phyloP scores from a whole-genome alignment of 2,329 filamentous ascomycete genomes.

The Didymosphaeria variabile region DNA sequence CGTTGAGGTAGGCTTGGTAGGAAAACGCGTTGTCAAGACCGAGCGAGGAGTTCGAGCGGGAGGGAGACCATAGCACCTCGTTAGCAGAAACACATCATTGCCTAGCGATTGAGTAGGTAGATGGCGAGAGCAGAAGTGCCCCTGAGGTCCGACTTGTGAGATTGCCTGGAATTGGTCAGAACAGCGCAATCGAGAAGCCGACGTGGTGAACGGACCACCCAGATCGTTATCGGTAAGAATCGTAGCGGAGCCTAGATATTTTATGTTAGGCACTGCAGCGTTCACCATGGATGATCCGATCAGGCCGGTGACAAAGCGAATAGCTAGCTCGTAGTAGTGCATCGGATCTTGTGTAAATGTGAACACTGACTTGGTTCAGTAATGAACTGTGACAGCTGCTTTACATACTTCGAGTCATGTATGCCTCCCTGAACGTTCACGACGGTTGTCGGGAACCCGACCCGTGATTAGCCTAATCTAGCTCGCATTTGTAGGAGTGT shows the following conservation, averaged over 20 bases:
- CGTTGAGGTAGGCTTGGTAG: slow-evolving; percentile 13
- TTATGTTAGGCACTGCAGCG: slow-evolving; percentile 7
- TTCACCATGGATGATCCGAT: neutral
- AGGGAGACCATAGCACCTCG: slow-evolving; percentile 14
- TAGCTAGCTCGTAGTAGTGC: slow-evolving; percentile 2
- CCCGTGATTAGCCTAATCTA: slow-evolving; percentile 9
- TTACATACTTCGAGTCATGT: neutral
- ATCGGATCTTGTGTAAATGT: neutral
- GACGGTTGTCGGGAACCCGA: slow-evolving; percentile 1
- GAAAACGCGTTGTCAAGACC: slow-evolving; percentile 15
- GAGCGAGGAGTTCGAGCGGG: slow-evolving; percentile 9
- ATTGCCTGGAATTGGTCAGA: slow-evolving; percentile 4
- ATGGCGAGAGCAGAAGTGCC: slow-evolving; percentile 12
- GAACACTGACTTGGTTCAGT: neutral
- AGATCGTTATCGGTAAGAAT: slow-evolving; percentile 15
- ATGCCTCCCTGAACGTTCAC: slow-evolving; percentile 5
- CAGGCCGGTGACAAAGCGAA: slow-evolving; percentile 2
- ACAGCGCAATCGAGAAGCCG: too few species aligned
- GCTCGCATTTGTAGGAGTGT: neutral
- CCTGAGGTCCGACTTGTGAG: slow-evolving; percentile 11
- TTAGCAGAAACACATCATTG: slow-evolving; percentile 12
- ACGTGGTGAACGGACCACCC: neutral
- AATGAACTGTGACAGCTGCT: neutral
- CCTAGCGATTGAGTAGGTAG: neutral
- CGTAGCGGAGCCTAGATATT: neutral